Conservation (phyloP, 2,329 filamentous ascomycete genomes). For the Dryadomyces sulphureus region DNA sequence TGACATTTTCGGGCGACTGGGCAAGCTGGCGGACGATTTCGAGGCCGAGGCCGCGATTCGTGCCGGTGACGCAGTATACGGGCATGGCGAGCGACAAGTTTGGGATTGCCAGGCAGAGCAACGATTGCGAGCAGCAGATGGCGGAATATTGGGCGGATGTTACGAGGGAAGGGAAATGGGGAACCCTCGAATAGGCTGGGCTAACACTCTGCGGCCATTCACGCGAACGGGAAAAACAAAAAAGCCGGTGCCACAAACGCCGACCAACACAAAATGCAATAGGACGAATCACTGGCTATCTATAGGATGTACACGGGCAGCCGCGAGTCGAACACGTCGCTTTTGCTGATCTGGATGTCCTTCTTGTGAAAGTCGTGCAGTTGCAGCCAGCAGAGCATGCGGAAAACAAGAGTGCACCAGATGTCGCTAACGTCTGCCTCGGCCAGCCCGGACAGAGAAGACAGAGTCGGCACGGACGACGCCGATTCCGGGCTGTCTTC, state of each 20-base stretch:
- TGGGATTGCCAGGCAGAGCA: too few species aligned
- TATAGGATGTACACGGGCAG: conserved; percentile 36
- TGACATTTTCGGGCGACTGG: conserved; percentile 12
- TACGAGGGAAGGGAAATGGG: neutral
- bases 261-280: neutral
- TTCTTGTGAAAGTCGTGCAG: conserved; percentile 41
- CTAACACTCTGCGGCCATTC: too few species aligned
- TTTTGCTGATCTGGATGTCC: conserved; percentile 37
- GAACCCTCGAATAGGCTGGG: too few species aligned
- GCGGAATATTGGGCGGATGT: neutral
- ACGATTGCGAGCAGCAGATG: too few species aligned
- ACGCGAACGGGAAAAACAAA: neutral
- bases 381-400: conserved; percentile 44
- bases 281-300: neutral
- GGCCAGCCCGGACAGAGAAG: neutral
- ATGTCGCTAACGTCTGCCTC: conserved; percentile 20
- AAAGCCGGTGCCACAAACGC: neutral
- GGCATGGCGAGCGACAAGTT: too few species aligned
- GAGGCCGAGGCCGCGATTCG: conserved; percentile 18
- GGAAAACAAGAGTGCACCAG: conserved; percentile 40
- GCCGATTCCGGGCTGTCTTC: too few species aligned
- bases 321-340: conserved; percentile 36
- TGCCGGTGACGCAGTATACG: conserved; percentile 18
- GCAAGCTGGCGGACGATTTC: conserved; percentile 18
- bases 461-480: neutral